Percentiles rank a stretch among this genome's conserved stretches.
These are phyloP conservation scores for Phytophthora ohioensis DNA, from an alignment of 352 stramenopile species.

Conservation along the genomic window DNA sequence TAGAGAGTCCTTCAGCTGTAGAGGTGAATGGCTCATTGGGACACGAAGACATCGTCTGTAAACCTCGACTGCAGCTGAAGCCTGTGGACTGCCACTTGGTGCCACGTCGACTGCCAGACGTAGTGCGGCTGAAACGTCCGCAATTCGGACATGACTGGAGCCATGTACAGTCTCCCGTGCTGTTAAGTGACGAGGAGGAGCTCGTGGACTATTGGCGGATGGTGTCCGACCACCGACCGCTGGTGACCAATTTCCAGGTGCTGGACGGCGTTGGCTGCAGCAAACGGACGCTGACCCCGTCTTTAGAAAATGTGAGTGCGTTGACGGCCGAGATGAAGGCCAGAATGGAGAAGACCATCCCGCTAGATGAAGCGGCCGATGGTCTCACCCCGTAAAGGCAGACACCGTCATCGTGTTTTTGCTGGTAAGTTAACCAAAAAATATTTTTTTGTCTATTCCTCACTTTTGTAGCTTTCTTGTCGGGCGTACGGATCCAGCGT, in stretches of 20 bases:
- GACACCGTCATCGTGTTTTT: constrained; percentile 1
- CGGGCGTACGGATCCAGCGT: constrained; percentile 39
- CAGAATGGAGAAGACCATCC: constrained; percentile 21
- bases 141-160: constrained; percentile 81
- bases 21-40: not conserved
- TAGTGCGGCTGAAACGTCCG: constrained; percentile 76
- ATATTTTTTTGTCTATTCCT: constrained; percentile 33
- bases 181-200: constrained; percentile 59
- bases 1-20: constrained; percentile 31
- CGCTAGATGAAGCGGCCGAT: constrained; percentile 35
- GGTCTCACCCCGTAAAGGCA: constrained; percentile 38
- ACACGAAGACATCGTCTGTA: constrained; percentile 9
- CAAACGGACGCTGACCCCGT: constrained; percentile 6
- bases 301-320: constrained; percentile 31
- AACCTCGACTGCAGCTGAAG: constrained; percentile 55
- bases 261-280: constrained; percentile 24
- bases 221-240: constrained; percentile 80
- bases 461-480: not conserved
- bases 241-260: constrained; percentile 74
- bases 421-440: constrained; percentile 43
- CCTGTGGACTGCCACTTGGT: constrained; percentile 69
- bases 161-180: constrained; percentile 50
- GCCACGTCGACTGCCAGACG: constrained; percentile 67
- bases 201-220: constrained; percentile 88
- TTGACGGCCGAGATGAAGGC: constrained; percentile 38